Conservation (phyloP, 192 early-diverging fungal genomes). For the Mortierella claussenii region DNA sequence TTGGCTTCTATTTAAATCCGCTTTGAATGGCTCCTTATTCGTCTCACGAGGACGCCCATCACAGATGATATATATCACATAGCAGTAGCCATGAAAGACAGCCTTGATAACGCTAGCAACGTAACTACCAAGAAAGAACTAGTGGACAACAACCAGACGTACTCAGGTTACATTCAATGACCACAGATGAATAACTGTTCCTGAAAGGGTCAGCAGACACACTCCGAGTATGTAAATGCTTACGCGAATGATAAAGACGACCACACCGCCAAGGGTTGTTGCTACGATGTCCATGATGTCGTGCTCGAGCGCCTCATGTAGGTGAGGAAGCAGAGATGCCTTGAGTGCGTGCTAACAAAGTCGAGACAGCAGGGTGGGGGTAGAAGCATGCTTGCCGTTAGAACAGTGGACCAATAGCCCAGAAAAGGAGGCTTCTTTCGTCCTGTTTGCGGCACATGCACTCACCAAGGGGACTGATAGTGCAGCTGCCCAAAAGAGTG, state of each 20-base stretch:
- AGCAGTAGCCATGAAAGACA: conserved; percentile 29
- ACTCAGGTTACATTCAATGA: neutral
- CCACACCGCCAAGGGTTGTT: conserved; percentile 12
- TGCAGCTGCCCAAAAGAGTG: conserved; percentile 46
- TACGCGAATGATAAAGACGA: conserved; percentile 24
- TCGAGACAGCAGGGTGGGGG: no score
- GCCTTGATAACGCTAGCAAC: conserved; percentile 18
- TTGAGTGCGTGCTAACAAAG: conserved; percentile 41
- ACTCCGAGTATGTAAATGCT: no score
- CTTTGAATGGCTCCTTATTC: neutral
- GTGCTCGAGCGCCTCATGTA: conserved; percentile 27
- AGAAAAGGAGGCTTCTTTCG: no score
- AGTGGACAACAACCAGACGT: neutral
- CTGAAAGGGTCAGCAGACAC: neutral
- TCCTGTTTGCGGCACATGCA: no score
- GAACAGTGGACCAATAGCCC: neutral
- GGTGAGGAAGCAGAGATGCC: conserved; percentile 5
- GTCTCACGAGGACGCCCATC: conserved; percentile 13
- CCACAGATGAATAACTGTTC: neutral
- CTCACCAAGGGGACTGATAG: conserved; percentile 43
- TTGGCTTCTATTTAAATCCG: neutral
- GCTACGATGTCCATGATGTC: conserved; percentile 34
- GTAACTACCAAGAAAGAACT: conserved; percentile 44
- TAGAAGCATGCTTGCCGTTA: no score
- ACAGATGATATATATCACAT: conserved; percentile 25